Evolutionary conservation across 2,329 filamentous ascomycete species (phyloP), one percentile per base, ranked within the genome.

Genomic region (Venturia effusa): DNA sequence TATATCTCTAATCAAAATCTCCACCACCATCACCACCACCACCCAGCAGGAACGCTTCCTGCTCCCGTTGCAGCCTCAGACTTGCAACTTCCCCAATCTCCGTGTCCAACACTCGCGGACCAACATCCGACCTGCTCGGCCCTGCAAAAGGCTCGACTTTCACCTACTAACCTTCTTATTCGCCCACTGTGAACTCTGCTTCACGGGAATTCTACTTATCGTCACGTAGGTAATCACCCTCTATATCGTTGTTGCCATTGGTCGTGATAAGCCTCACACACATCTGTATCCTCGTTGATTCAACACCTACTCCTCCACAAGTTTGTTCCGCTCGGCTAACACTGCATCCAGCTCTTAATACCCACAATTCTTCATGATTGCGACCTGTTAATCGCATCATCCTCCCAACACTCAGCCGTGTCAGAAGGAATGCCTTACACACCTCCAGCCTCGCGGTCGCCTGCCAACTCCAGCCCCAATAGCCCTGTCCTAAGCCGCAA

Each of bases 361-460:
- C 51, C 51, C 51, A 57, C 51, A 57, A 57, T 57, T 57, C 51
- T 57, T 57, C 27, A 57, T 57, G 51, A 19, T 57, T 17, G 51
- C 51, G 30, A 57, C 51, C 51, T 57, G 13, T 34, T 57, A 34
- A 57, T 15, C 15, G 27, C 51, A 57, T 34, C 15, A 27, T 57
- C 30, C 51, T 57, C 22, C 30, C 48, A 34, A 34, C 30, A 32
- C 51, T 17, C 51, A 1, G 6, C 51, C 15, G 51, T 57, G 27
- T 22, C 51, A 57, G 67, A 73, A 76, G 73, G 83, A 79, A 94
- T 94, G 90, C 90, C 90, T 85, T 94, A 94, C 80, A 94, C 90
- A 76, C 89, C 90, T 66, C 90, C 90, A 67, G 84, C 87, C 51
- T 57, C 51, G 76, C 79, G 80, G 75, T 84, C 83, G 69, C 83